Conservation (phyloP, 495 filamentous ascomycete species). For the Geopyxis carbonaria region DNA sequence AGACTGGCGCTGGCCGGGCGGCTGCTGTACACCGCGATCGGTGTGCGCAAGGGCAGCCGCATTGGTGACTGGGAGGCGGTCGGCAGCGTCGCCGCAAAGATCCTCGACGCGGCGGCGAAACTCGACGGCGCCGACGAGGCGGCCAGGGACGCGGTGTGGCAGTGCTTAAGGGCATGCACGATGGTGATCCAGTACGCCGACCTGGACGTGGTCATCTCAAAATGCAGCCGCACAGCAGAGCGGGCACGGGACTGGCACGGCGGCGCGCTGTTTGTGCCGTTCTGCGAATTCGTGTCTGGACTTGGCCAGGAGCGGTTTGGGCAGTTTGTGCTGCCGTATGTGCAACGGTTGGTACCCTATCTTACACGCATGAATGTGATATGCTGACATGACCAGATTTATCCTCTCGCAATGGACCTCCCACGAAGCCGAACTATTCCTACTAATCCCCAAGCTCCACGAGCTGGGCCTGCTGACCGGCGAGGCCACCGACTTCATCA, state of each 20-base stretch:
- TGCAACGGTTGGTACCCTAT: slow-evolving; percentile 43
- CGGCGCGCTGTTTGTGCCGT: slow-evolving; percentile 47
- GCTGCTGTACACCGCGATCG: slow-evolving; percentile 48
- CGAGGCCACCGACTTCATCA: too few relatives aligned
- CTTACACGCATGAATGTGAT: background rate
- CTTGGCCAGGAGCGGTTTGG: slow-evolving; percentile 60
- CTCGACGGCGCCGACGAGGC: slow-evolving; percentile 25
- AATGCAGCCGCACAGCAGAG: slow-evolving; percentile 15
- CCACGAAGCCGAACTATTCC: slow-evolving; percentile 49
- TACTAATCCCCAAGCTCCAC: slow-evolving; percentile 55
- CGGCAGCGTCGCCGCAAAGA: slow-evolving; percentile 37
- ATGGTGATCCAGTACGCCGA: slow-evolving; percentile 60
- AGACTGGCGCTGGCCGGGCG: slow-evolving; percentile 38
- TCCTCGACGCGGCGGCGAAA: slow-evolving; percentile 33
- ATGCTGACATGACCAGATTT: slow-evolving; percentile 34
- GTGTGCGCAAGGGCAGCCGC: slow-evolving; percentile 61
- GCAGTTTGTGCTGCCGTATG: slow-evolving; percentile 56
- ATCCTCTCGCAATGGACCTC: slow-evolving; percentile 52
- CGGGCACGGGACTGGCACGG: slow-evolving; percentile 1
- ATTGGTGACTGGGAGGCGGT: slow-evolving; percentile 55
- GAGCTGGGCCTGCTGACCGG: too few relatives aligned
- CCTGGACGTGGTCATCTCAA: slow-evolving; percentile 58
- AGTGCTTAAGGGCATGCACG: slow-evolving; percentile 43
- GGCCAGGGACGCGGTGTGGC: slow-evolving; percentile 35
- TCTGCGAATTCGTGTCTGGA: slow-evolving; percentile 62